A percentile compares a stretch with the other conserved stretches of the same genome.
Evolutionary conservation across 2,329 filamentous ascomycete genomes (phyloP).

Genomic region (Aspergillus fumigatiaffinis): DNA sequence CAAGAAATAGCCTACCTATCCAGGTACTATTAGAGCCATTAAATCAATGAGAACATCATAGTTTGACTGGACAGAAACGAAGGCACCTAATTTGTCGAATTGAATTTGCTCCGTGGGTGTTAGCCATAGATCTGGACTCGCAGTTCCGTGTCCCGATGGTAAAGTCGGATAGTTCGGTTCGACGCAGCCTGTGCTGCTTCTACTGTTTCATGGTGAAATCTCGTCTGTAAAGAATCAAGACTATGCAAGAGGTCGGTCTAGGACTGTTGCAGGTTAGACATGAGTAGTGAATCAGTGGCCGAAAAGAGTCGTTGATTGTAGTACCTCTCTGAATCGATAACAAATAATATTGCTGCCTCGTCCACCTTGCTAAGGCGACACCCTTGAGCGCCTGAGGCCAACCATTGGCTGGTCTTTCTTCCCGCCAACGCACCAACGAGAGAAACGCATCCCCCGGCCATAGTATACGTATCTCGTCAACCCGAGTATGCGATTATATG

Average conservation of each 20-base stretch:
- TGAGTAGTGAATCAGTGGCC: no score
- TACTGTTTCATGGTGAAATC: neutral
- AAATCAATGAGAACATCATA: neutral
- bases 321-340: no score
- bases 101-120: neutral
- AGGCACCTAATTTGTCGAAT: neutral
- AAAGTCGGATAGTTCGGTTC: neutral
- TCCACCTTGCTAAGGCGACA: neutral
- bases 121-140: neutral
- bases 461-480: neutral
- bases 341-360: neutral
- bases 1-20: neutral
- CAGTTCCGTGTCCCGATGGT: neutral
- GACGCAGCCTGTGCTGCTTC: neutral
- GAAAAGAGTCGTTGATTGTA: no score
- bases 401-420: slow-evolving; percentile 1
- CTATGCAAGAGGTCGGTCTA: neutral
- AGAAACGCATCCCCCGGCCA: neutral
- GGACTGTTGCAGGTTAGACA: neutral
- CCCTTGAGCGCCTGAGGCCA: neutral
- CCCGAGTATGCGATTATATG: neutral
- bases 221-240: neutral
- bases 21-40: neutral
- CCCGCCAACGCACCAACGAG: neutral
- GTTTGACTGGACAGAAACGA: neutral